Base-by-base conservation (phyloP, 1,139 yeast genomes). In the Candida glucosophila region DNA sequence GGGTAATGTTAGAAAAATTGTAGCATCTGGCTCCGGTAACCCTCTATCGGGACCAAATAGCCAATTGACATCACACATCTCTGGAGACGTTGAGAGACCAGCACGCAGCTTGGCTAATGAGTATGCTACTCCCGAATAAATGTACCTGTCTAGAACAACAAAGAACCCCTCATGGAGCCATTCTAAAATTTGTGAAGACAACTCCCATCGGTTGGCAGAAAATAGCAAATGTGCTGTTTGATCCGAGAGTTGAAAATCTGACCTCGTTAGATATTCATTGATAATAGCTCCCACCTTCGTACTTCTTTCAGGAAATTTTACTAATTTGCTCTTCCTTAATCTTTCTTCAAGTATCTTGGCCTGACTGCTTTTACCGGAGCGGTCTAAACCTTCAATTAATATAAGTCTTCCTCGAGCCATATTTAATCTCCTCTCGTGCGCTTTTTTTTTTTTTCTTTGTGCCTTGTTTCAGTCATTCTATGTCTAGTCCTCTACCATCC, bases 361-460 rank as follows among this genome's bases (percentile, higher is more conserved):
- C 49, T 92, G 98, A 0, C 97, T 86, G 1, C 95, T 74, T 48
- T 92, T 92, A 0, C 99, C 99, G 0, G 97, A 79, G 27, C 98
- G 59, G 47, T 92, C 99, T 2, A 90, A 69, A 0, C 99, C 99
- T 52, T 92, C 99, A 4, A 92, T 66, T 5, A 85, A 68, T 14
- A 92, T 78, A 26, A 92, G 58, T 25, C 67, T 66, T 3, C 96
- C 96, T 37, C 95, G 44, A 44, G 43, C 35, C 44, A 39, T 42
- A 6, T 22, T 11, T 19, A 13, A 8, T 19, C 8, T 8, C n/a
- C 18, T 16, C 18, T 16, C 8, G 9, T 16, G 9, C n/a, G 18
- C 18, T 16, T n/a, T 8, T 8, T 16, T 8, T 8, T 8, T n/a
- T 16, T 8, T n/a, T n/a, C 18, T 16, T 16, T 16, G 8, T 16